A percentile compares a stretch with the other conserved stretches of the same genome.
These are phyloP conservation scores for Venturia pyrina DNA, from an alignment of 2,329 filamentous ascomycete genomes.

Conservation along the genomic window DNA sequence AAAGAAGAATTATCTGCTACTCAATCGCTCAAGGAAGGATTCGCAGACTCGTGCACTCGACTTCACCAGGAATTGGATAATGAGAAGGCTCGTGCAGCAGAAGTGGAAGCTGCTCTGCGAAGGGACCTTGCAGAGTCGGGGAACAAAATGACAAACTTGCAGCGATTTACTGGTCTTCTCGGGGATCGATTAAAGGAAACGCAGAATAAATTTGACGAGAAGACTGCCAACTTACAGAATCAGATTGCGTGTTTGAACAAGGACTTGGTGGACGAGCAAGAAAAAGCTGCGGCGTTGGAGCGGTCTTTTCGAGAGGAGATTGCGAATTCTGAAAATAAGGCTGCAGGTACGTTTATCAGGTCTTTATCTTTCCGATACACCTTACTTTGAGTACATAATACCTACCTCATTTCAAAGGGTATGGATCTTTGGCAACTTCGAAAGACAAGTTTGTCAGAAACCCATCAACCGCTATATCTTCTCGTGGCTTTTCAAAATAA, in stretches of 20 bases:
- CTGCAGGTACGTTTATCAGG: background rate
- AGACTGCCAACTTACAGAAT: background rate
- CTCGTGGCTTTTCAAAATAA: too few species aligned
- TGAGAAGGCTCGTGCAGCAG: background rate
- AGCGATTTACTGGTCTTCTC: background rate
- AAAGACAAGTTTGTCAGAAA: background rate
- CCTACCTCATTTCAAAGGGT: too few species aligned
- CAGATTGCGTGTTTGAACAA: background rate
- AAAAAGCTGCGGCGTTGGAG: background rate
- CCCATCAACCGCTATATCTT: background rate
- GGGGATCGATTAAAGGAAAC: background rate
- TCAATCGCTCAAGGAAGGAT: background rate
- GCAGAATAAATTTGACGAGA: background rate
- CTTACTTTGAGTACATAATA: background rate
- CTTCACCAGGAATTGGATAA: background rate
- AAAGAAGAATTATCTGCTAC: background rate
- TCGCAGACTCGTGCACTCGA: background rate
- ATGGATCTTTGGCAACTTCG: background rate
- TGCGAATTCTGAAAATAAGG: background rate
- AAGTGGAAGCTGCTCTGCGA: background rate
- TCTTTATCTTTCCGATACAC: background rate
- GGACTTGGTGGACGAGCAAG: background rate
- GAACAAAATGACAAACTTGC: background rate
- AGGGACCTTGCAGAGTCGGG: background rate
- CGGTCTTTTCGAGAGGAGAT: background rate